Conservation (phyloP, 805 yeast genomes). For the Candida michaelii region DNA sequence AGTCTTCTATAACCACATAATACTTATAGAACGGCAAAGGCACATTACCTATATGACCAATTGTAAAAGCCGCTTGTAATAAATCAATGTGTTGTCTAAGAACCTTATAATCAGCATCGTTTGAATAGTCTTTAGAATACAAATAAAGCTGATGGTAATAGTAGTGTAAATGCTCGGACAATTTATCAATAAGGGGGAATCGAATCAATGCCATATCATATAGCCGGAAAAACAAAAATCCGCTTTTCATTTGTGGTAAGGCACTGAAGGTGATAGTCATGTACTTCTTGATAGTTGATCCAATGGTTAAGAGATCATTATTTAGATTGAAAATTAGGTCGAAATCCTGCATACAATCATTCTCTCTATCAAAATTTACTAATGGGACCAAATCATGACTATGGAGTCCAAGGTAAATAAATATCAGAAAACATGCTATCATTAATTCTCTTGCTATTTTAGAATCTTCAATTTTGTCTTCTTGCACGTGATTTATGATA, state of each 20-base stretch:
- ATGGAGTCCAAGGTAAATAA: slow-evolving; percentile 31
- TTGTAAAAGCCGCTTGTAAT: not conserved
- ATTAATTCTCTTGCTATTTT: not conserved
- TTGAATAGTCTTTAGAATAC: not conserved
- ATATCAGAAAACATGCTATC: slow-evolving; percentile 16
- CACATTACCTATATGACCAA: slow-evolving; percentile 6
- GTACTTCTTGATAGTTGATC: not conserved
- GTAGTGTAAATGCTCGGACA: not conserved
- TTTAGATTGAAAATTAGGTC: slow-evolving; percentile 46
- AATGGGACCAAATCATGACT: slow-evolving; percentile 30
- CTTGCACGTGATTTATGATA: not conserved
- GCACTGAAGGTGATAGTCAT: not conserved
- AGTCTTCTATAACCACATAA: slow-evolving; percentile 18
- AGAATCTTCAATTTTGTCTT: not conserved
- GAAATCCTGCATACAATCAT: slow-evolving; percentile 39
- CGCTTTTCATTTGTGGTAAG: not conserved
- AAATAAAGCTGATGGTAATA: not conserved
- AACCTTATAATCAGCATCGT: not conserved
- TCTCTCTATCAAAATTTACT: slow-evolving; percentile 19
- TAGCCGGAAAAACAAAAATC: not conserved
- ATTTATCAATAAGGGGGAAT: not conserved
- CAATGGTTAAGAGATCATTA: slow-evolving; percentile 31
- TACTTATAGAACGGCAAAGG: slow-evolving; percentile 28
- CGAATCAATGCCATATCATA: not conserved
- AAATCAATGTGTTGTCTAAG: not conserved